phyloP scores from a whole-genome alignment of 331 rosid genomes.

The Saraca asoca region DNA sequence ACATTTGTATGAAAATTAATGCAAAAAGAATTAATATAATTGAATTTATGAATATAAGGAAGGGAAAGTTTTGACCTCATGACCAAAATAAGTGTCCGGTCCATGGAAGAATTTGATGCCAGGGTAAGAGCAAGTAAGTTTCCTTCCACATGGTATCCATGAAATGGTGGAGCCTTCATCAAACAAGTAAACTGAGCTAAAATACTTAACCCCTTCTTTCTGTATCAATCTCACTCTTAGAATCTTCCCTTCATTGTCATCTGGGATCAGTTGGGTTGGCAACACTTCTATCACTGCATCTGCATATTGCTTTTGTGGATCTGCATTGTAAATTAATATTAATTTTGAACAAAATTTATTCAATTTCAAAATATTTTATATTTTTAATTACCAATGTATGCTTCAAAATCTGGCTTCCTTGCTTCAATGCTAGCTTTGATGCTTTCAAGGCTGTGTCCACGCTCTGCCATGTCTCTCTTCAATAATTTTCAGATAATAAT shows the following conservation, averaged over 20 bases:
- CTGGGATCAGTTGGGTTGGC: slow-evolving; percentile 86
- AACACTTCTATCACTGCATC: slow-evolving; percentile 98
- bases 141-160: slow-evolving; percentile 99
- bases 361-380: too few relatives aligned
- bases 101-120: slow-evolving; percentile 93
- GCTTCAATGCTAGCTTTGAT: slow-evolving; percentile 99
- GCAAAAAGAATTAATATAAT: too few relatives aligned
- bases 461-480: slow-evolving; percentile 99
- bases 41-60: too few relatives aligned
- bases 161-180: slow-evolving; percentile 95
- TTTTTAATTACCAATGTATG: slow-evolving; percentile 69
- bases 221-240: slow-evolving; percentile 86
- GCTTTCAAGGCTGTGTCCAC: slow-evolving; percentile 99
- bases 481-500: slow-evolving; percentile 26
- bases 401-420: slow-evolving; percentile 95
- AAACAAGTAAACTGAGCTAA: slow-evolving; percentile 90
- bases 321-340: slow-evolving; percentile 43
- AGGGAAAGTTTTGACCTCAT: slow-evolving; percentile 55
- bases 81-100: slow-evolving; percentile 70
- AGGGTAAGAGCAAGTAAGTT: slow-evolving; percentile 98
- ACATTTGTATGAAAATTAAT: too few relatives aligned
- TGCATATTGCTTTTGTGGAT: slow-evolving; percentile 95
- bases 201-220: slow-evolving; percentile 82
- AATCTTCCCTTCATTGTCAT: slow-evolving; percentile 90
- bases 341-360: too few relatives aligned